These are phyloP conservation scores for Globisporangium orthogonon DNA, from an alignment of 352 stramenopile genomes.

Conservation along the genomic window DNA sequence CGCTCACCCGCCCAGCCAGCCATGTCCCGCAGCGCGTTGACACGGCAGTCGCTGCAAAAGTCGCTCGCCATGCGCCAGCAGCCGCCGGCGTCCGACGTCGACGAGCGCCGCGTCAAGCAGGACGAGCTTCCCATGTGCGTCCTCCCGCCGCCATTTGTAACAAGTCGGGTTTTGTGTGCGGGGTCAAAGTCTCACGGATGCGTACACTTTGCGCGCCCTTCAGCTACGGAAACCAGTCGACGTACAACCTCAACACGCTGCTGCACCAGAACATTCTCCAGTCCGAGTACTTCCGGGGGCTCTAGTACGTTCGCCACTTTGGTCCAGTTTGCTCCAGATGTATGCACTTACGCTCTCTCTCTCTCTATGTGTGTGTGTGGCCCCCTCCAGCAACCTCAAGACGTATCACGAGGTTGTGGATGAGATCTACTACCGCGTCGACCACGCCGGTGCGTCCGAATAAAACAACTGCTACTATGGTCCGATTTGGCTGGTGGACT, in stretches of 20 bases:
- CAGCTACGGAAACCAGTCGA: constrained; percentile 84
- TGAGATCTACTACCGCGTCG: constrained; percentile 89
- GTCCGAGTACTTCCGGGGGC: constrained; percentile 93
- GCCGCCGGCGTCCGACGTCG: constrained; percentile 20
- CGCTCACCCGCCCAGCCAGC: background rate
- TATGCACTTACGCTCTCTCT: background rate
- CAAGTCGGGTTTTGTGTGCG: too few species aligned
- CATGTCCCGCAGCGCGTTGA: constrained; percentile 78
- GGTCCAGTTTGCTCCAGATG: background rate
- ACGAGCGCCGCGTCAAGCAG: constrained; percentile 65
- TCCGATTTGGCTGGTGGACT: background rate
- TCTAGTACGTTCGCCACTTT: constrained; percentile 54
- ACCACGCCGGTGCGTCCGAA: constrained; percentile 49
- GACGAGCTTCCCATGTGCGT: constrained; percentile 76
- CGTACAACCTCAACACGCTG: constrained; percentile 96
- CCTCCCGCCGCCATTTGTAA: background rate
- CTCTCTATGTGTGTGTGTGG: background rate
- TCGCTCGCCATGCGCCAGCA: constrained; percentile 23
- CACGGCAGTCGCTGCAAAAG: constrained; percentile 57
- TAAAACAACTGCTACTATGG: background rate
- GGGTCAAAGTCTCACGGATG: background rate
- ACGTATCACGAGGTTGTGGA: constrained; percentile 97
- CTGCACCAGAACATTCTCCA: constrained; percentile 94
- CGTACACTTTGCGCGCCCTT: background rate
- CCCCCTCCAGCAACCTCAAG: constrained; percentile 56